These are phyloP conservation scores for Colletotrichum navitas DNA, from an alignment of 2,329 filamentous ascomycete species.

Conservation along the genomic window DNA sequence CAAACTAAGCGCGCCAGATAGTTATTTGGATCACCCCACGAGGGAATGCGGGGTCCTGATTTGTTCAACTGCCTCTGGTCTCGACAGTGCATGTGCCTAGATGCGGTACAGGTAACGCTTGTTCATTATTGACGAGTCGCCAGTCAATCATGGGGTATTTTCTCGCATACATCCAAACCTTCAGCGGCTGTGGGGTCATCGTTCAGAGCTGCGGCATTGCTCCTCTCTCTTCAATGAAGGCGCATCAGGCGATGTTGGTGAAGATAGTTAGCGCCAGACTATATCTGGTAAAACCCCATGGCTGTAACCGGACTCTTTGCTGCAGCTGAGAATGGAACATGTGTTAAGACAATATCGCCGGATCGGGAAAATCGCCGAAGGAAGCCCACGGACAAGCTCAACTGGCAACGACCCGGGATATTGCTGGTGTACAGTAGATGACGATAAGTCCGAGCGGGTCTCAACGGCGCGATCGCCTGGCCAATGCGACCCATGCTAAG, in stretches of 20 bases:
- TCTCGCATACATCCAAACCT: conserved; percentile 69
- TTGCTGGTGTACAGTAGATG: conserved; percentile 65
- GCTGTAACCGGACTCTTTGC: conserved; percentile 66
- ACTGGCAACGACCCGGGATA: conserved; percentile 55
- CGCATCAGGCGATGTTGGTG: conserved; percentile 69
- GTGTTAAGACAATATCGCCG: conserved; percentile 67
- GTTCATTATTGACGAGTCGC: conserved; percentile 68
- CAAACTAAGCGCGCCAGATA: conserved; percentile 4
- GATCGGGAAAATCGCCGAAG: conserved; percentile 66
- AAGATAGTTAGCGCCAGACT: conserved; percentile 65
- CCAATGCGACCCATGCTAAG: conserved; percentile 56
- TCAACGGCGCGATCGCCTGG: conserved; percentile 55
- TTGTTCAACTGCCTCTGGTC: conserved; percentile 50
- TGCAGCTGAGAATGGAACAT: conserved; percentile 63
- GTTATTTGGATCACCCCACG: conserved; percentile 4
- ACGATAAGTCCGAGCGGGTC: conserved; percentile 63
- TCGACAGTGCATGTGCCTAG: conserved; percentile 76
- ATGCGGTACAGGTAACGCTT: conserved; percentile 74
- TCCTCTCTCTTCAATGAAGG: conserved; percentile 65
- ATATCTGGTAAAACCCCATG: conserved; percentile 64
- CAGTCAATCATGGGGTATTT: conserved; percentile 71
- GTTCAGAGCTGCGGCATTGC: conserved; percentile 65
- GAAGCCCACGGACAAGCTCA: conserved; percentile 55
- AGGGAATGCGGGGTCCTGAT: too few species aligned
- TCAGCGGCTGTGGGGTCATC: conserved; percentile 66